phyloP scores from a whole-genome alignment of 768 basidiomycete genomes.

The Russula abietina region DNA sequence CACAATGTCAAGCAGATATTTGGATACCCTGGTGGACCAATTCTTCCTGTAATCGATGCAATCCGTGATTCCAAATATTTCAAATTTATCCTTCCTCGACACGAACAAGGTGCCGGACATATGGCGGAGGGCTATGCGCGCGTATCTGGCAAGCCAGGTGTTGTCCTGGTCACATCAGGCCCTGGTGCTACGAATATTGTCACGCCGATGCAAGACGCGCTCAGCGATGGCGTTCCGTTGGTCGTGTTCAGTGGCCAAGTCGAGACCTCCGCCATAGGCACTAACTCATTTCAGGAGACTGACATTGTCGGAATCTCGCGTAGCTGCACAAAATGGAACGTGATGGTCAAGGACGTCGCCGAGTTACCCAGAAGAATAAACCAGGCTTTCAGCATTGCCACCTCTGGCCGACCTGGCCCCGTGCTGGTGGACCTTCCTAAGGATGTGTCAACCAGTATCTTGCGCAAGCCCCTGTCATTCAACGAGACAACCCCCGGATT shows the following conservation, averaged over 20 bases:
- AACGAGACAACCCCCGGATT: constrained; percentile 85
- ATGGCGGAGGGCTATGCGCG: too few species aligned
- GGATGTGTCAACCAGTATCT: constrained; percentile 90
- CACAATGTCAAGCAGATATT: constrained; percentile 96
- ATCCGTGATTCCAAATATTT: constrained; percentile 95
- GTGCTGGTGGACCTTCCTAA: constrained; percentile 98
- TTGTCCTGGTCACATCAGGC: too few species aligned
- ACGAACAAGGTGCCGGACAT: constrained; percentile 98
- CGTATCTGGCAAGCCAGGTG: too few species aligned
- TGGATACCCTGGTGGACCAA: constrained; percentile 96
- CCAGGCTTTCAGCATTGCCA: constrained; percentile 99
- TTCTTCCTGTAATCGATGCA: constrained; percentile 97
- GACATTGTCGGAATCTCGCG: constrained; percentile 95
- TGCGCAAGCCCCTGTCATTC: constrained; percentile 77
- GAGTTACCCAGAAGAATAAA: constrained; percentile 95
- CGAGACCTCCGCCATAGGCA: constrained; percentile 95
- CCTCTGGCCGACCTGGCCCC: constrained; percentile 93
- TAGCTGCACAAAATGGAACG: constrained; percentile 99
- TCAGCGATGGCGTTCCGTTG: too few species aligned
- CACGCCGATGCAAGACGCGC: too few species aligned
- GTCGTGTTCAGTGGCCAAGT: constrained; percentile 97
- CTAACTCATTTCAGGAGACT: constrained; percentile 98
- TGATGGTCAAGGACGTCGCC: constrained; percentile 98
- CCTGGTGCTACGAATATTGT: too few species aligned
- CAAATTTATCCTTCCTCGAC: constrained; percentile 88